Conservation (phyloP, 2,329 filamentous ascomycete species). For the Colletotrichum sp. region DNA sequence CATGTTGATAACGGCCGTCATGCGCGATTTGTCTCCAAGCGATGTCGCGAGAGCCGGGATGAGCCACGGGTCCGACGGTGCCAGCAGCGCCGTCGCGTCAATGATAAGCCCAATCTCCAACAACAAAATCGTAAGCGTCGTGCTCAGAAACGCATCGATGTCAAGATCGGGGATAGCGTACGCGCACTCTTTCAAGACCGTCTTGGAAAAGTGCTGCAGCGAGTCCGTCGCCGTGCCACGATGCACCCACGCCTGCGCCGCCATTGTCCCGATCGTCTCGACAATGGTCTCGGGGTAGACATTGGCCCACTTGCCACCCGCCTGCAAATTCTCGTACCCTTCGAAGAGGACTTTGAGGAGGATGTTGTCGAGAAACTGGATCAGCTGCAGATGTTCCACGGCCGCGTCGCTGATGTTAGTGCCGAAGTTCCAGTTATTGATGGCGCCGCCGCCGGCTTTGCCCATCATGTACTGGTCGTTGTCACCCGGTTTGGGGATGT, state of each 20-base stretch:
- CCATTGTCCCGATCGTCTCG: slow-evolving; percentile 34
- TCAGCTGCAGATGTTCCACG: slow-evolving; percentile 28
- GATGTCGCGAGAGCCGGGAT: slow-evolving; percentile 34
- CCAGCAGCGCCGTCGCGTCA: slow-evolving; percentile 31
- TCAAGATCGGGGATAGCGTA: slow-evolving; percentile 25
- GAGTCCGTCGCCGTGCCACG: slow-evolving; percentile 36
- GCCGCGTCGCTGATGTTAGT: slow-evolving; percentile 37
- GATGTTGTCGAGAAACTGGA: slow-evolving; percentile 38
- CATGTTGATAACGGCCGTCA: slow-evolving; percentile 40
- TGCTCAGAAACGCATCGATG: slow-evolving; percentile 33
- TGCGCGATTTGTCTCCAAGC: slow-evolving; percentile 38
- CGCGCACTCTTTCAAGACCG: slow-evolving; percentile 28
- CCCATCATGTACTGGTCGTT: slow-evolving; percentile 30
- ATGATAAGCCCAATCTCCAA: slow-evolving; percentile 35
- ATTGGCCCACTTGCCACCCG: slow-evolving; percentile 34
- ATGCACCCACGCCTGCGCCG: slow-evolving; percentile 41
- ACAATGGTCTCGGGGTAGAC: slow-evolving; percentile 37
- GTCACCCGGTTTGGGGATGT: neutral
- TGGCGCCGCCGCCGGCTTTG: slow-evolving; percentile 39
- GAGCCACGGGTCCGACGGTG: slow-evolving; percentile 36
- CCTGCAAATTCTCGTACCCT: slow-evolving; percentile 31
- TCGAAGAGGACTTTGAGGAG: slow-evolving; percentile 35
- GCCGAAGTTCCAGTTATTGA: slow-evolving; percentile 37
- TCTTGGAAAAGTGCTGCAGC: slow-evolving; percentile 36
- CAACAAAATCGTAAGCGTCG: slow-evolving; percentile 27